Base-by-base conservation (phyloP, 2,329 filamentous ascomycete species). In the Neonectria hederae region DNA sequence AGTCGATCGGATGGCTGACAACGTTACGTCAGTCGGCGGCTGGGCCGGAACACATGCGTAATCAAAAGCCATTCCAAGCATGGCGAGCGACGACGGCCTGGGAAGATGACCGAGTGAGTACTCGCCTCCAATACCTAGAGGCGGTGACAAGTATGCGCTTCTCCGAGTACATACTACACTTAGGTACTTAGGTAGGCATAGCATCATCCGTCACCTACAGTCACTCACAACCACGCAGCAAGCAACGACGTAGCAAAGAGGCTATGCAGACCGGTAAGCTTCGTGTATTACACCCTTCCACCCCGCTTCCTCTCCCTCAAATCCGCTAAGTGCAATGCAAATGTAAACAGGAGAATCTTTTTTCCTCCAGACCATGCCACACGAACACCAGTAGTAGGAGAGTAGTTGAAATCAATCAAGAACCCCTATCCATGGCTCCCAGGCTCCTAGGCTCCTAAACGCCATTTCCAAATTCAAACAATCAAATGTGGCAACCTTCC, bases 291-390 rank as follows among this genome's bases (percentile, higher is more conserved):
- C 43, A 73, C 30, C 30, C 26, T 51, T 62, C 51, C 54, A 28
- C 48, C 55, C 56, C 60, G 52, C 52, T 35, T 43, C 59, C 51
- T 54, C 55, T 60, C 54, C 48, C 63, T 65, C 42, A 49, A 28
- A 60, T 53, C 54, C 66, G 63, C 55, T 52, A 59, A 62, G 55
- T 55, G 42, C 17, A 45, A 28, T 38, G 46, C 46, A 53, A 62
- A 35, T 65, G 63, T 40, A 66, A 67, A 62, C 28, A 35, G 32
- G 42, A 59, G 54, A 72, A 59, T 65, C 71, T 71, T 71, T 70
- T 70, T 63, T 65, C 69, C 69, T 73, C 69, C 69, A 54, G 32
- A 42, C 70, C 65, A 65, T 64, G 61, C 69, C 63, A 49, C 48
- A 51, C 56, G 42, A 68, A 30, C 30, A 32, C 28, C 26, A 46